Evolutionary conservation across 768 basidiomycete species (phyloP).

Genomic region (Rhodotorula babjevae): DNA sequence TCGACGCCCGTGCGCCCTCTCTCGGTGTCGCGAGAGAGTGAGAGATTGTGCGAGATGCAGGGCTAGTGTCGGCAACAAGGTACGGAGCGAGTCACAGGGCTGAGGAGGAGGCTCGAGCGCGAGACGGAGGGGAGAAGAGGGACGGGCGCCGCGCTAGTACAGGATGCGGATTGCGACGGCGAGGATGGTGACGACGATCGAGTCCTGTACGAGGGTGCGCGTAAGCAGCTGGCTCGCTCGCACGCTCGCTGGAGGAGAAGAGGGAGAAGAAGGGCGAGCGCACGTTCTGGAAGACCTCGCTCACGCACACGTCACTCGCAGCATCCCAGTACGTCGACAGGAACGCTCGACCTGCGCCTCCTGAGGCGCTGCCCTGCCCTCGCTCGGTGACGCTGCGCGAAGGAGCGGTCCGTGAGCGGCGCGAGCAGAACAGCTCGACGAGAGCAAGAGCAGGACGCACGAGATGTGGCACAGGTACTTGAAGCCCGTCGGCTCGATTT

Average conservation of each 20-base stretch:
- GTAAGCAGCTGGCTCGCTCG: not conserved
- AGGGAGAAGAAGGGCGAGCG: not conserved
- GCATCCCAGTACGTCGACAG: slow-evolving; percentile 6
- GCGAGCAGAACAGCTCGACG: not conserved
- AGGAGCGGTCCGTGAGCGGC: not conserved
- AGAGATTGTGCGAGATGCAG: too few species aligned
- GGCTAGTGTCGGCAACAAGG: not conserved
- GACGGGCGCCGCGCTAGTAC: not conserved
- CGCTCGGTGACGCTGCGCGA: not conserved
- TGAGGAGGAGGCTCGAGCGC: too few species aligned
- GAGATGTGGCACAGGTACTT: slow-evolving; percentile 9
- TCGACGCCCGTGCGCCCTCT: too few species aligned
- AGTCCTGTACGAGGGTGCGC: not conserved
- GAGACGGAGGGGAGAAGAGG: not conserved
- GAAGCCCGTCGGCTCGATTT: not conserved
- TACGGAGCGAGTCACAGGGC: not conserved
- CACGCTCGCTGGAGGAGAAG: too few species aligned
- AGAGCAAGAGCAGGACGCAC: not conserved
- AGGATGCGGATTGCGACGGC: slow-evolving; percentile 4
- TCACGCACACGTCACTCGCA: not conserved
- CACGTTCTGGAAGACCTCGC: slow-evolving; percentile 11
- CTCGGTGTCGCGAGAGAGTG: too few species aligned
- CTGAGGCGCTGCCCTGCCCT: not conserved
- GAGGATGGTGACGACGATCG: not conserved
- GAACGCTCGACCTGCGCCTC: not conserved